phyloP scores from a whole-genome alignment of 441 rosid species.

The Populus hybrid region DNA sequence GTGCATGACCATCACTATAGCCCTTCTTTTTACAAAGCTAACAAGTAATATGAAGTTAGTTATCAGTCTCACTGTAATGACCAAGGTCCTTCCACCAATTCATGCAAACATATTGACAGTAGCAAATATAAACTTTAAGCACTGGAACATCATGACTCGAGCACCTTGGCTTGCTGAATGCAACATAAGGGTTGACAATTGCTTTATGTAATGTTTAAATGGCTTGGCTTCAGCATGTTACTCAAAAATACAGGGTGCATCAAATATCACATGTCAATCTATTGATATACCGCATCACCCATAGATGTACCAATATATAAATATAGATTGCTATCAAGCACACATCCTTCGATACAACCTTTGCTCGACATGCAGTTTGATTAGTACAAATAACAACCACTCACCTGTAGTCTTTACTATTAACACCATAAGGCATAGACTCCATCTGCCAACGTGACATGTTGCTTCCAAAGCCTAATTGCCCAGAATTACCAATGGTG shows the following conservation, averaged over 20 bases:
- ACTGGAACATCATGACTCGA: background rate
- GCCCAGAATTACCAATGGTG: constrained; percentile 16
- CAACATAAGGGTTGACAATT: background rate
- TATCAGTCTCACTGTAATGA: background rate
- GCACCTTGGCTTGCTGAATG: background rate
- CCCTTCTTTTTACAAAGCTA: background rate
- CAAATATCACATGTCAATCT: too few relatives aligned
- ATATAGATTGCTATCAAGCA: background rate
- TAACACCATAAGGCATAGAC: constrained; percentile 20
- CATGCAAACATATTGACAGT: background rate
- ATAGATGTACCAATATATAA: too few relatives aligned
- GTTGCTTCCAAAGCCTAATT: constrained; percentile 24
- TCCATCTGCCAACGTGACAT: constrained; percentile 24
- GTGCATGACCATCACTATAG: background rate
- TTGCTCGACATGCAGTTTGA: background rate
- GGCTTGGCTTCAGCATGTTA: too few relatives aligned
- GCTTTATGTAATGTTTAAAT: too few relatives aligned
- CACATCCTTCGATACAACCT: background rate
- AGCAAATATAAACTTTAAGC: background rate
- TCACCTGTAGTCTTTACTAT: constrained; percentile 31
- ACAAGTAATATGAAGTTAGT: background rate
- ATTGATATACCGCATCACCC: too few relatives aligned
- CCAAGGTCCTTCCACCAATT: background rate
- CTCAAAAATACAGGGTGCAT: too few relatives aligned
- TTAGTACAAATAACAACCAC: background rate